Conservation (phyloP, 2,329 filamentous ascomycete genomes). For the Mariannaea elegans region DNA sequence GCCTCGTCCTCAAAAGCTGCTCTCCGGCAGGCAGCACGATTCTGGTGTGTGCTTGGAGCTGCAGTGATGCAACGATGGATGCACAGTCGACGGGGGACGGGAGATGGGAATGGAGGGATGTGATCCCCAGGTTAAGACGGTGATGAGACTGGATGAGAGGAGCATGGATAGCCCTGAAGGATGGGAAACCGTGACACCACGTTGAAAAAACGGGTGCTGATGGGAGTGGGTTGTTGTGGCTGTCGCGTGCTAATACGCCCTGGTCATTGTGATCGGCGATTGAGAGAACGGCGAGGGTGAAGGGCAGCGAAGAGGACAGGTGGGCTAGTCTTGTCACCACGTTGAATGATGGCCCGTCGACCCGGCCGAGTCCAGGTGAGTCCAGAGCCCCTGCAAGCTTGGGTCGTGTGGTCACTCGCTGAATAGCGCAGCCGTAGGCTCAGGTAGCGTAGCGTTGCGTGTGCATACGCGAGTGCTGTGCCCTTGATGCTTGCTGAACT, state of each 20-base stretch:
- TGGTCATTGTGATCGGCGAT: background rate
- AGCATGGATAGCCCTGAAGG: slow-evolving; percentile 11
- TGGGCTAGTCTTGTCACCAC: background rate
- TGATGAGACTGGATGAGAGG: slow-evolving; percentile 6
- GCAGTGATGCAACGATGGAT: slow-evolving; percentile 4
- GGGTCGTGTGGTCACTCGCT: background rate
- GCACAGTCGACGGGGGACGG: background rate
- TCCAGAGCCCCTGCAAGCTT: slow-evolving; percentile 6
- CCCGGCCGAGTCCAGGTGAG: slow-evolving; percentile 9
- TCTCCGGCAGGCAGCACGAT: slow-evolving; percentile 8
- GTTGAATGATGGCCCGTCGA: background rate
- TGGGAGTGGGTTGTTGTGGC: background rate
- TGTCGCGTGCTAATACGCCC: slow-evolving; percentile 6
- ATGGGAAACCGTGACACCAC: slow-evolving; percentile 16
- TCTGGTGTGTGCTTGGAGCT: background rate
- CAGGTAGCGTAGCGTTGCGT: slow-evolving; percentile 1
- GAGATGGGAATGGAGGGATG: slow-evolving; percentile 1
- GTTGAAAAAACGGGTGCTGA: background rate
- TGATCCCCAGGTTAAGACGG: background rate
- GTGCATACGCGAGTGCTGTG: background rate
- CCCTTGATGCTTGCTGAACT: slow-evolving; percentile 1
- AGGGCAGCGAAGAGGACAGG: background rate
- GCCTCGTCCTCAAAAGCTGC: slow-evolving; percentile 5
- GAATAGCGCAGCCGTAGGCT: background rate
- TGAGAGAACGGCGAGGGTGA: background rate